These are phyloP conservation scores for Penicillium sclerotiorum DNA, from an alignment of 2,329 filamentous ascomycete species.

Conservation along the genomic window DNA sequence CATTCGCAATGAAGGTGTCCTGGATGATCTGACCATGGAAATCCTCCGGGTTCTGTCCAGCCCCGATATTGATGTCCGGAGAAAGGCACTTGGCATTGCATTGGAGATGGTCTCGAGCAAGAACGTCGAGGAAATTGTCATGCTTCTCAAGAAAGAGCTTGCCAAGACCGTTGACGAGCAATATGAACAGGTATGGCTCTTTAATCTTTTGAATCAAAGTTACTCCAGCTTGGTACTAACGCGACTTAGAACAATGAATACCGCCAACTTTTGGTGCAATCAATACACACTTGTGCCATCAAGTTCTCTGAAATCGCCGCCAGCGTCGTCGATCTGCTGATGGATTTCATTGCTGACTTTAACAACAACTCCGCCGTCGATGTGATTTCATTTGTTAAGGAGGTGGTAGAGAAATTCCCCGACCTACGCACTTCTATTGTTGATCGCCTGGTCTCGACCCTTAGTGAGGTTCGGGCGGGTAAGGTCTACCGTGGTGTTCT, in stretches of 20 bases:
- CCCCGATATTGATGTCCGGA: conserved; percentile 91
- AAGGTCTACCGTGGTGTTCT: conserved; percentile 96
- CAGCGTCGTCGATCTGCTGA: conserved; percentile 92
- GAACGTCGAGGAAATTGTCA: conserved; percentile 96
- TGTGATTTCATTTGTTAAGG: conserved; percentile 98
- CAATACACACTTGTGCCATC: conserved; percentile 97
- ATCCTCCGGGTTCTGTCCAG: conserved; percentile 92
- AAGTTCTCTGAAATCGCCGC: conserved; percentile 98
- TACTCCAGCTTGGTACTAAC: conserved; percentile 23
- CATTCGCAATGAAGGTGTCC: conserved; percentile 82
- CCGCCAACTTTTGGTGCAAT: conserved; percentile 90
- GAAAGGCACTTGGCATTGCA: conserved; percentile 85
- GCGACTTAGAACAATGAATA: conserved; percentile 75
- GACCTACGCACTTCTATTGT: conserved; percentile 85
- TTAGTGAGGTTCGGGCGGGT: conserved; percentile 90
- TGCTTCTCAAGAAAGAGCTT: conserved; percentile 95
- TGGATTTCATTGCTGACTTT: conserved; percentile 99
- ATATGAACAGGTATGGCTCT: conserved; percentile 77
- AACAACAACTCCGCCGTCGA: conserved; percentile 96
- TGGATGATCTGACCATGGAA: conserved; percentile 96
- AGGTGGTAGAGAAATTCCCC: conserved; percentile 98
- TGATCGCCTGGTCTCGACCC: conserved; percentile 81
- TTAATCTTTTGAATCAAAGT: background rate
- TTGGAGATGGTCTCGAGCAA: conserved; percentile 98
- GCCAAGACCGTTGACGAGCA: conserved; percentile 97